Conservation (phyloP, 1,139 yeast genomes). For the Pichia sp. region DNA sequence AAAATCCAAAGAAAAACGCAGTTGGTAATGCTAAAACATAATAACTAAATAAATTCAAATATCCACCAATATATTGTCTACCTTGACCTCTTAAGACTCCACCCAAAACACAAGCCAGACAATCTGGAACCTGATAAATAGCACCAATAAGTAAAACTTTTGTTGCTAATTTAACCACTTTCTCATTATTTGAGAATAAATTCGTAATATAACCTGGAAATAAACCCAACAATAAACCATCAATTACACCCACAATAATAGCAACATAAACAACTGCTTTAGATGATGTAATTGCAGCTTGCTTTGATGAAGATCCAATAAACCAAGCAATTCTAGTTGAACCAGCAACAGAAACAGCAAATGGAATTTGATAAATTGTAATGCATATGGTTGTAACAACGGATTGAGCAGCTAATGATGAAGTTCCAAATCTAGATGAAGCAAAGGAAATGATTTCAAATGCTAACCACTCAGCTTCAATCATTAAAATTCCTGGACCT, state of each 20-base stretch:
- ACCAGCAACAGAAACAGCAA: constrained; percentile 36
- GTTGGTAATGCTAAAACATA: constrained; percentile 21
- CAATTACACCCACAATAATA: neutral
- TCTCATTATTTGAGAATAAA: constrained; percentile 26
- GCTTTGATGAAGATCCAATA: constrained; percentile 31
- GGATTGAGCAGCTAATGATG: constrained; percentile 38
- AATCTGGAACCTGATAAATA: constrained; percentile 35
- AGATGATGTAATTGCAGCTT: constrained; percentile 30
- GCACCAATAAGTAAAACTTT: constrained; percentile 24
- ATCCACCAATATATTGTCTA: constrained; percentile 19
- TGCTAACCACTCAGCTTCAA: constrained; percentile 39
- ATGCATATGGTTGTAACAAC: constrained; percentile 37
- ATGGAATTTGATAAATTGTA: constrained; percentile 37
- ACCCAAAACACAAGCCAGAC: constrained; percentile 37
- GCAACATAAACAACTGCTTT: constrained; percentile 29
- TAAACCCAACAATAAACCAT: constrained; percentile 8
- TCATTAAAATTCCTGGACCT: constrained; percentile 38
- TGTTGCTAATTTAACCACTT: constrained; percentile 19
- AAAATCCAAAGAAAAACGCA: constrained; percentile 14
- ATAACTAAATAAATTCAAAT: constrained; percentile 17
- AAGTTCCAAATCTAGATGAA: constrained; percentile 37
- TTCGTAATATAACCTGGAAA: constrained; percentile 20
- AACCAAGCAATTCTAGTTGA: constrained; percentile 37
- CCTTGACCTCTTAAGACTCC: constrained; percentile 31
- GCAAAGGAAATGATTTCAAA: constrained; percentile 37